Base-by-base conservation (phyloP, 2,329 filamentous ascomycete species). In the Rhynchosporium agropyri region DNA sequence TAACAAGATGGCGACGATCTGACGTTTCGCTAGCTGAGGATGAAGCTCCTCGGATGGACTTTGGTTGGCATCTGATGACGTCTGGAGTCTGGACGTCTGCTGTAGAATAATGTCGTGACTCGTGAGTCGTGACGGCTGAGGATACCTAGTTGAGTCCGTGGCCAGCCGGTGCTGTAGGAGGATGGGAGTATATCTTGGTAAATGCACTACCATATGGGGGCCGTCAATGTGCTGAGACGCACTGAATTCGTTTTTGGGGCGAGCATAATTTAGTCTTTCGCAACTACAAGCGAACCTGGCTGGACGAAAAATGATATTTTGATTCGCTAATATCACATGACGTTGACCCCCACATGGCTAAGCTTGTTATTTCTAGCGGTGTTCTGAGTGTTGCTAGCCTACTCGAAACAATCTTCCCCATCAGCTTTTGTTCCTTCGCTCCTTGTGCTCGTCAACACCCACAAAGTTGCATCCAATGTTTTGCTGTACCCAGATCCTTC, bases 181-280 rank as follows among this genome's bases (percentile, higher is more conserved):
- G 42, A 43, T 42, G 40, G 42, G 46, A 43, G 40, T 54, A 33
- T 59, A 61, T 61, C 53, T 63, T 61, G 57, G 60, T 61, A 59
- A 55, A 62, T 64, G 59, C 62, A 9, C 38, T 60, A 29, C 45
- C 9, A 54, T 62, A 59, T 56, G 60, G 8, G 60, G 60, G 60
- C 33, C 33, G 51, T 54, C 28, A 40, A 53, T 33, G 3, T 53
- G 50, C 50, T 40, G n/a, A 46, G 20, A 33, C n/a, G 26, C 33
- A 12, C 20, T 6, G 15, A 46, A n/a, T n/a, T 9, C 10, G 13
- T 13, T 26, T 31, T 53, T n/a, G 36, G 51, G 36, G 51, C 40
- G 33, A 26, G 33, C 9, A 42, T 29, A 54, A 20, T 13, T 20
- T 29, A 8, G 7, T 36, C 6, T 42, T 3, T 3, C 33, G 20